These are phyloP conservation scores for Wolfiporia cocos DNA, from an alignment of 1,284 basidiomycete species.

Conservation along the genomic window DNA sequence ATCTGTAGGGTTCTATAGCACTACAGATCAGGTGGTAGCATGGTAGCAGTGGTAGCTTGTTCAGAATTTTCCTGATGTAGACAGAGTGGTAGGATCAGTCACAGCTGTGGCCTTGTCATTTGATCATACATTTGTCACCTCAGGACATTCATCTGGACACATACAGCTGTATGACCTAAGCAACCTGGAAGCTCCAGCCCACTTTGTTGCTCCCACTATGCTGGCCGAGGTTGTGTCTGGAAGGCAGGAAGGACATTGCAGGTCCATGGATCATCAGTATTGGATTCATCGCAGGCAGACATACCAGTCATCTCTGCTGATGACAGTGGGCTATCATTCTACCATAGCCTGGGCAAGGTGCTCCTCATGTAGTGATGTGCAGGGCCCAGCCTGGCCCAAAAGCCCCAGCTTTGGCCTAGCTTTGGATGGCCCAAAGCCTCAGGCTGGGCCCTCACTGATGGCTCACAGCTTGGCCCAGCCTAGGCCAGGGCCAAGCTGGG, in stretches of 20 bases:
- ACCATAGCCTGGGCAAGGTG: constrained; percentile 92
- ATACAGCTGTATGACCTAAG: constrained; percentile 86
- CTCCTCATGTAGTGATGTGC: too few species aligned
- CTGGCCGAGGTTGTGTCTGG: constrained; percentile 69
- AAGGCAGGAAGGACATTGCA: constrained; percentile 88
- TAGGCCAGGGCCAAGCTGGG: too few species aligned
- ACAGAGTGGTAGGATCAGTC: constrained; percentile 71
- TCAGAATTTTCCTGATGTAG: too few species aligned
- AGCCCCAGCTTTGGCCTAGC: too few species aligned
- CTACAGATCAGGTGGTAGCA: too few species aligned
- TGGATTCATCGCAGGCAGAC: constrained; percentile 89
- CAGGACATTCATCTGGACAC: constrained; percentile 83
- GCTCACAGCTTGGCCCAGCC: too few species aligned
- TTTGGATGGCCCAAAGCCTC: too few species aligned
- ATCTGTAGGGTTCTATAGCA: too few species aligned
- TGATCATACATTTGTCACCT: constrained; percentile 90
- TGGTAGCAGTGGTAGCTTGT: too few species aligned
- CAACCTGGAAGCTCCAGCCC: constrained; percentile 58
- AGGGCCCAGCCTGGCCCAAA: too few species aligned
- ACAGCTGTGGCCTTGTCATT: constrained; percentile 89
- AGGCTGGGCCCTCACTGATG: too few species aligned
- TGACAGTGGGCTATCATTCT: constrained; percentile 89
- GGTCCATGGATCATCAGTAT: constrained; percentile 83
- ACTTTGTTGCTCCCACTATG: constrained; percentile 70
- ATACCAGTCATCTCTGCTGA: constrained; percentile 94